phyloP scores from a whole-genome alignment of 345 rosid species.

The Hibiscus syriacus region DNA sequence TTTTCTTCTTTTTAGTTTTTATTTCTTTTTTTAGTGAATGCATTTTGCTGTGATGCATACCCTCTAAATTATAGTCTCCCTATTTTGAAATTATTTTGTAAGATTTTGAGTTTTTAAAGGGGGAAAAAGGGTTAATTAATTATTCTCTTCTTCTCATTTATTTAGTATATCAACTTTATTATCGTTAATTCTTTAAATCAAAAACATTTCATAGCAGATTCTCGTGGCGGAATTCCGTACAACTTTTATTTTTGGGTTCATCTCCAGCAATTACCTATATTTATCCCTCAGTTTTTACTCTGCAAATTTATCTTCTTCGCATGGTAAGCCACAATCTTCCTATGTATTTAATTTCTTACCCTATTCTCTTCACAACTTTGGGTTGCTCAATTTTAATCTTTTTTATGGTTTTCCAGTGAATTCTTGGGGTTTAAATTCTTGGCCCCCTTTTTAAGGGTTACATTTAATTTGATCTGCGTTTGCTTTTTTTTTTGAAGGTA shows the following conservation, averaged over 20 bases:
- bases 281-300: neutral
- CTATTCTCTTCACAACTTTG: neutral
- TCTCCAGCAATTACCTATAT: neutral
- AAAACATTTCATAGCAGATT: slow-evolving; percentile 18
- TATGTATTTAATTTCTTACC: neutral
- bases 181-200: neutral
- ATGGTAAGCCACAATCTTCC: neutral
- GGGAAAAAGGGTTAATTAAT: neutral
- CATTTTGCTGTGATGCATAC: neutral
- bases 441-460: neutral
- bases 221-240: slow-evolving; percentile 22
- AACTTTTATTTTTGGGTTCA: slow-evolving; percentile 7
- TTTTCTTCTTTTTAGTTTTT: neutral
- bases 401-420: neutral
- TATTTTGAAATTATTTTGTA: too few species aligned
- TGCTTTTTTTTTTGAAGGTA: slow-evolving; percentile 13
- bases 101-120: too few species aligned
- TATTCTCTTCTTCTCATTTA: neutral
- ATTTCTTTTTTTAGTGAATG: neutral
- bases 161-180: neutral
- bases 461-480: slow-evolving; percentile 14
- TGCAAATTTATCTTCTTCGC: neutral
- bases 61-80: neutral
- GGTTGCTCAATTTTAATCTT: neutral
- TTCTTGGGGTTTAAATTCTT: slow-evolving; percentile 9